Evolutionary conservation across 1,284 basidiomycete species (phyloP).

Genomic region (Testicularia cyperi): DNA sequence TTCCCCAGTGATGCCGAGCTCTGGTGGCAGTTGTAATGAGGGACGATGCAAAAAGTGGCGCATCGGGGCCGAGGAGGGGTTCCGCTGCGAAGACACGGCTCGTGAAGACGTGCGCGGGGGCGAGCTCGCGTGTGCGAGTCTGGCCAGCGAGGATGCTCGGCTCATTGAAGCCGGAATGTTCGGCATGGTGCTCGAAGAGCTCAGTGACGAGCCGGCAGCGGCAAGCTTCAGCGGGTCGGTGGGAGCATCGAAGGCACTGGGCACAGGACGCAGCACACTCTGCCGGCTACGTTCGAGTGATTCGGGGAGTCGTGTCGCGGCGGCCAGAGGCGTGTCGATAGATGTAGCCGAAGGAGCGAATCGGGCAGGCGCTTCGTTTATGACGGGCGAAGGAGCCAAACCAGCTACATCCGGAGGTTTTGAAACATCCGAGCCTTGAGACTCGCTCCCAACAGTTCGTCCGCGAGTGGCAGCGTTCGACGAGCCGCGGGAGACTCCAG

Average conservation of each 20-base stretch:
- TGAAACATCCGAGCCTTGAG: too few species aligned
- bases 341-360: too few species aligned
- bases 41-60: constrained; percentile 57
- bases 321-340: too few species aligned
- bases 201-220: constrained; percentile 11
- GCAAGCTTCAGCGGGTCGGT: constrained; percentile 40
- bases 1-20: constrained; percentile 38
- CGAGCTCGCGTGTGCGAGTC: constrained; percentile 25
- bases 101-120: constrained; percentile 37
- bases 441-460: too few species aligned
- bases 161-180: constrained; percentile 19
- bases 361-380: neutral
- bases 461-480: too few species aligned
- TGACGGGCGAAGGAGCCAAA: constrained; percentile 23
- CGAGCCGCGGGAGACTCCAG: too few species aligned
- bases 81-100: constrained; percentile 5
- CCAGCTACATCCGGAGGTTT: too few species aligned
- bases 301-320: too few species aligned
- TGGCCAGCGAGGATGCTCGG: constrained; percentile 14
- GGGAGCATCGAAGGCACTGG: constrained; percentile 35
- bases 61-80: constrained; percentile 42
- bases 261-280: constrained; percentile 27
- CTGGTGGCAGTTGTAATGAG: constrained; percentile 44
- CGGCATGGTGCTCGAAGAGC: constrained; percentile 20
- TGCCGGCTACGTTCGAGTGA: too few species aligned